These are phyloP conservation scores for Microcyclospora tardicrescens DNA, from an alignment of 2,329 filamentous ascomycete genomes.

Conservation along the genomic window DNA sequence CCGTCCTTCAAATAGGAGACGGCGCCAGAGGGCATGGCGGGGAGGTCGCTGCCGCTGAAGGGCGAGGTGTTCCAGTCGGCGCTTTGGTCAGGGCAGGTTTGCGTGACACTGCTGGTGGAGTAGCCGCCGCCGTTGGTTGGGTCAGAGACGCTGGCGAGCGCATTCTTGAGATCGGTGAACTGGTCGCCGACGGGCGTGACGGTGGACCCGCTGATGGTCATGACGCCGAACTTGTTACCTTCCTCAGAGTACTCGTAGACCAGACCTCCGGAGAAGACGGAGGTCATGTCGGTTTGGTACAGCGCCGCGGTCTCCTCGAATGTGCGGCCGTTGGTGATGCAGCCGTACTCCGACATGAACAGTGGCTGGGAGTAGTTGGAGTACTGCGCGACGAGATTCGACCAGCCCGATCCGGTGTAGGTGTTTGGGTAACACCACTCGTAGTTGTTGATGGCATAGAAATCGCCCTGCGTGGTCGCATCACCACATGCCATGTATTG, in stretches of 20 bases:
- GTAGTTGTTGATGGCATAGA: constrained; percentile 82
- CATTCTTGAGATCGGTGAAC: constrained; percentile 44
- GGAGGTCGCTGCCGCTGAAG: constrained; percentile 33
- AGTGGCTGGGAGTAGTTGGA: constrained; percentile 72
- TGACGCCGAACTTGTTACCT: constrained; percentile 65
- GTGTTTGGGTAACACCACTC: constrained; percentile 64
- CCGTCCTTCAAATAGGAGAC: constrained; percentile 44
- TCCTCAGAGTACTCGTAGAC: constrained; percentile 89
- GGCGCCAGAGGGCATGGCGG: constrained; percentile 43
- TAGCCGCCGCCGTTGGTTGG: constrained; percentile 46
- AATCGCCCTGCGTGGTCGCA: constrained; percentile 69
- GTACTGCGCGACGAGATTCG: constrained; percentile 75
- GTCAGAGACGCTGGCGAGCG: constrained; percentile 35
- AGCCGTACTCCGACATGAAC: constrained; percentile 80
- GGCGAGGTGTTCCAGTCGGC: constrained; percentile 42
- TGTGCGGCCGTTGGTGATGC: constrained; percentile 61
- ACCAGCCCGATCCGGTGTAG: constrained; percentile 62
- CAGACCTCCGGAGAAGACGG: constrained; percentile 83
- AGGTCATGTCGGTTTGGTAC: constrained; percentile 70
- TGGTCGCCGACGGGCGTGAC: constrained; percentile 43
- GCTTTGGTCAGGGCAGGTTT: constrained; percentile 40
- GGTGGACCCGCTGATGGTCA: constrained; percentile 42
- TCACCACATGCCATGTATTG: constrained; percentile 81
- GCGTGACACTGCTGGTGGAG: constrained; percentile 38
- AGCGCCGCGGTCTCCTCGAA: constrained; percentile 68